Percentiles rank a stretch among this genome's conserved stretches.
Evolutionary conservation across 2,329 filamentous ascomycete species (phyloP).

Genomic region (Dactylonectria estremocensis): DNA sequence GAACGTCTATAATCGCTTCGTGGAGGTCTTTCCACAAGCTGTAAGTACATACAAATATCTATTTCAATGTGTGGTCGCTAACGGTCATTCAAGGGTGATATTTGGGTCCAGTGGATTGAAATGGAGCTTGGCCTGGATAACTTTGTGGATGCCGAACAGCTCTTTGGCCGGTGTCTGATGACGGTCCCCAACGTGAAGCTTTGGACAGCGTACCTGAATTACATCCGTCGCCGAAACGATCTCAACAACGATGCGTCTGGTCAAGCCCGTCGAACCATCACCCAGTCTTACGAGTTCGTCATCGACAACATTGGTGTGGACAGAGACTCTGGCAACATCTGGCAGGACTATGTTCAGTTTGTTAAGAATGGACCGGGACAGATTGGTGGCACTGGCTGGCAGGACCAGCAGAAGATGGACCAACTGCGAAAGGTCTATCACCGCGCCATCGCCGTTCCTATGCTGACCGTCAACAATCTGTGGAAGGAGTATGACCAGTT

Average conservation of each 20-base stretch:
- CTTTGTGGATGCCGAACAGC: constrained; percentile 82
- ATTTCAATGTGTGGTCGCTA: constrained; percentile 33
- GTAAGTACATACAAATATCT: constrained; percentile 71
- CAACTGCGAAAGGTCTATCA: constrained; percentile 93
- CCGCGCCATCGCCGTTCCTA: constrained; percentile 89
- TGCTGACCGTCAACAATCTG: constrained; percentile 83
- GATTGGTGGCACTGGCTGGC: constrained; percentile 90
- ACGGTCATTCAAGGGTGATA: constrained; percentile 78
- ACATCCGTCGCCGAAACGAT: constrained; percentile 92
- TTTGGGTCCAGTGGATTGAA: constrained; percentile 90
- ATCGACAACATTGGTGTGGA: constrained; percentile 92
- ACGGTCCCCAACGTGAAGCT: constrained; percentile 86
- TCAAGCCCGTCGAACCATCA: constrained; percentile 83
- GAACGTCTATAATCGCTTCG: constrained; percentile 86
- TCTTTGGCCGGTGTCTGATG: constrained; percentile 86
- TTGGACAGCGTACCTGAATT: constrained; percentile 95
- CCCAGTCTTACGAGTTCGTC: constrained; percentile 92
- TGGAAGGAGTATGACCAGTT: constrained; percentile 99
- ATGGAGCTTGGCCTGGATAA: constrained; percentile 93
- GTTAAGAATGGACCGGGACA: constrained; percentile 89
- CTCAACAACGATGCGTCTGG: constrained; percentile 83
- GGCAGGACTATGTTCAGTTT: constrained; percentile 96
- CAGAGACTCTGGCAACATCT: constrained; percentile 89
- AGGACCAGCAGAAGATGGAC: constrained; percentile 99
- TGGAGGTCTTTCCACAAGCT: constrained; percentile 89